Evolutionary conservation across 108 stramenopile genomes (phyloP).

Genomic region (Seminavis robusta): DNA sequence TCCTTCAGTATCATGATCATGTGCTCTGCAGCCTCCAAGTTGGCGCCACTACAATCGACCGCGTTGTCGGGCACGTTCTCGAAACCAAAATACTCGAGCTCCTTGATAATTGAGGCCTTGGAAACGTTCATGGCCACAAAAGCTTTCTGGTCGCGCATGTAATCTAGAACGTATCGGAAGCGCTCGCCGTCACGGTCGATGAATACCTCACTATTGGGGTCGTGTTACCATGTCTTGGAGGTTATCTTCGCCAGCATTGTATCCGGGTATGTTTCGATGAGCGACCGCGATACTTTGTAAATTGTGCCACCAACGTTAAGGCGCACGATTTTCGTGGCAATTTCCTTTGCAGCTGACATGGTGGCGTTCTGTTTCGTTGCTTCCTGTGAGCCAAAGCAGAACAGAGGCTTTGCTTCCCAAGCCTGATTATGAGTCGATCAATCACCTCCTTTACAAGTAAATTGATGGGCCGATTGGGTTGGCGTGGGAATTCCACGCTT

Average conservation of each 20-base stretch:
- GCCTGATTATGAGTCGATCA: too few relatives aligned
- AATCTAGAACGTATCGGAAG: slow-evolving; percentile 27
- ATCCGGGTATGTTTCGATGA: slow-evolving; percentile 11
- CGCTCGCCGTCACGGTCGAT: slow-evolving; percentile 30
- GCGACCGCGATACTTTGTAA: slow-evolving; percentile 27
- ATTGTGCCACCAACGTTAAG: slow-evolving; percentile 29
- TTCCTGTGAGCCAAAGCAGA: too few relatives aligned
- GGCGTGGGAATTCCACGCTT: too few relatives aligned
- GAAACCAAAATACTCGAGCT: slow-evolving; percentile 17
- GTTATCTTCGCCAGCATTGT: slow-evolving; percentile 13
- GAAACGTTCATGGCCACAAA: background rate
- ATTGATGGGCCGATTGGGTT: too few relatives aligned
- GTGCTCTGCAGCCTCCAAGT: too few relatives aligned
- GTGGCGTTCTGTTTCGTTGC: too few relatives aligned
- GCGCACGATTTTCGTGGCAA: slow-evolving; percentile 9
- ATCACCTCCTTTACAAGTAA: too few relatives aligned
- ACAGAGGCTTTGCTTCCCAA: too few relatives aligned
- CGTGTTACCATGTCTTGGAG: slow-evolving; percentile 4
- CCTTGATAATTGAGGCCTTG: background rate
- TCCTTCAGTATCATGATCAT: too few relatives aligned
- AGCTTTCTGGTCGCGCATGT: slow-evolving; percentile 19
- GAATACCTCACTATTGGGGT: slow-evolving; percentile 12
- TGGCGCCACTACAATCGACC: too few relatives aligned
- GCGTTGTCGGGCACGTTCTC: too few relatives aligned
- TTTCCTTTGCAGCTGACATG: too few relatives aligned